Base-by-base conservation (phyloP, 306 rosid species). In the Pterocarpus santalinus region DNA sequence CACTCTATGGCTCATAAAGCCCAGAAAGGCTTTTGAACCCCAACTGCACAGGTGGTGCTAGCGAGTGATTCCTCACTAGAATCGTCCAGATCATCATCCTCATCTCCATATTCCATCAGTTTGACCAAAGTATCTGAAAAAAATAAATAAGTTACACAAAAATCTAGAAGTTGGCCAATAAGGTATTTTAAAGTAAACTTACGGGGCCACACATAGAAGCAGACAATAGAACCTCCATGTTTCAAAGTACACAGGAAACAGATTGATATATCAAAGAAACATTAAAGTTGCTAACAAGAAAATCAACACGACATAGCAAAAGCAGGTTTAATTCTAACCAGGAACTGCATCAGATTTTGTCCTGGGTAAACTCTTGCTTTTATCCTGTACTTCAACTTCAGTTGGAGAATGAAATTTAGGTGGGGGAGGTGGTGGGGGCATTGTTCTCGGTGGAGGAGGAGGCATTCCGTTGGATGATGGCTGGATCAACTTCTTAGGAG, bases 91-190 rank as follows among this genome's bases (percentile, higher is more conserved):
- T 93, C 97, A 4, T 95, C 98, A 63, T 94, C 99, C 33, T 95
- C 99, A 11, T 93, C 99, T 33, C 99, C 98, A 75, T 95, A 95
- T 84, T 95, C 99, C 98, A 95, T 90, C 60, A 95, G 90, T 89
- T 90, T 89, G 79, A 93, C 84, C 87, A 95, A 66, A 64, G 99
- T 93, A 82, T 93, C 98, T 93, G 98, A 84, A 75, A 81, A 32
- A 78, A 53, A 63, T 76, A 67, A 63, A 44, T 15, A 15, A 14
- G 56, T 36, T 28, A 51, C 72, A 82, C n/a, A 46, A 58, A 43
- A 16, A 55, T 75, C 5, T 70, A 83, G 65, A 80, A 80, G 47
- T 55, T 69, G 35, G 56, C 33, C 57, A 76, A 8, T 12, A 58
- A 60, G 41, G 51, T 61, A 47, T n/a, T 55, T 28, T 28, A 43